A percentile compares a stretch with the other conserved stretches of the same genome.
Evolutionary conservation across 805 yeast genomes (phyloP).

Genomic region (Wickerhamiella dianesei): DNA sequence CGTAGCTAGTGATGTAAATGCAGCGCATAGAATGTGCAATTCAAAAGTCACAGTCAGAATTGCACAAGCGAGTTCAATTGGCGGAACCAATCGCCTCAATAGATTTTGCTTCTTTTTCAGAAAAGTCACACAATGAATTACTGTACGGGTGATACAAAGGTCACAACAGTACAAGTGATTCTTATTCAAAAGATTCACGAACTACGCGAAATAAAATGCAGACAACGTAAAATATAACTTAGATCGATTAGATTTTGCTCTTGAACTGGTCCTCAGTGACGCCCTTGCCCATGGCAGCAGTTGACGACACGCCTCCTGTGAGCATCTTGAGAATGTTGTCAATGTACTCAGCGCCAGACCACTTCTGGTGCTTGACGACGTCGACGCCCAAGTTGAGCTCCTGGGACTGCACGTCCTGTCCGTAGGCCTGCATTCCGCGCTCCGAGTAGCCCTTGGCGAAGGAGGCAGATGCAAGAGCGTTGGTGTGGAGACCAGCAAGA

Average conservation of each 20-base stretch:
- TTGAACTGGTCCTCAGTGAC: slow-evolving; percentile 89
- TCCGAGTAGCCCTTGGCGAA: slow-evolving; percentile 66
- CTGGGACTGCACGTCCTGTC: slow-evolving; percentile 68
- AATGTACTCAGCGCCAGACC: slow-evolving; percentile 97
- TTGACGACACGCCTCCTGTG: slow-evolving; percentile 86
- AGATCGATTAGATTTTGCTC: slow-evolving; percentile 9
- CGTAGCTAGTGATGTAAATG: too few relatives aligned
- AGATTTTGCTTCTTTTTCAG: too few relatives aligned
- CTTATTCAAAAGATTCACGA: too few relatives aligned
- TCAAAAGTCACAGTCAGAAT: too few relatives aligned
- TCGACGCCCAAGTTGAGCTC: slow-evolving; percentile 86
- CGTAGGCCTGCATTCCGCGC: slow-evolving; percentile 93
- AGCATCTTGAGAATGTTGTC: slow-evolving; percentile 81
- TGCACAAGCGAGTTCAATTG: too few relatives aligned
- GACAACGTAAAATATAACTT: too few relatives aligned
- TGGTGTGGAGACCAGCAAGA: slow-evolving; percentile 91
- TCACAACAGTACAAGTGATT: too few relatives aligned
- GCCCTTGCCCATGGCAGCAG: slow-evolving; percentile 98
- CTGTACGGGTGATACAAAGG: too few relatives aligned
- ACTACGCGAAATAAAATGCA: too few relatives aligned
- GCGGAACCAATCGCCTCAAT: too few relatives aligned
- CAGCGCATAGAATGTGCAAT: too few relatives aligned
- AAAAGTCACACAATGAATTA: too few relatives aligned
- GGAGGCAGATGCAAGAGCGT: slow-evolving; percentile 79
- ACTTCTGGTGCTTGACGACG: slow-evolving; percentile 93